A percentile compares a stretch with the other conserved stretches of the same genome.
Evolutionary conservation across 805 yeast species (phyloP).

Genomic region (Starmerella sp.): DNA sequence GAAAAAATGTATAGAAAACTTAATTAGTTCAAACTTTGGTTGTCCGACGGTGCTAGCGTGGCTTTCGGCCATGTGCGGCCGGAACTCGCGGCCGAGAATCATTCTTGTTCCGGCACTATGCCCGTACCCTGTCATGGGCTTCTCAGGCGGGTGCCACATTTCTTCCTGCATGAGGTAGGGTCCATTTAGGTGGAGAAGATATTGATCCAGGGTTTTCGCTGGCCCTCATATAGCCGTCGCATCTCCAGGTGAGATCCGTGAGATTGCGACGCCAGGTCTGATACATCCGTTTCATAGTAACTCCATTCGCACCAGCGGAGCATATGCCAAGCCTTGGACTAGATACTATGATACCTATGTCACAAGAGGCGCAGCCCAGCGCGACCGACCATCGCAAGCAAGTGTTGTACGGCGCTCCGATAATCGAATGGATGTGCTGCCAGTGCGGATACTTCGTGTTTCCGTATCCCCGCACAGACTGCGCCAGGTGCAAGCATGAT

Average conservation of each 20-base stretch:
- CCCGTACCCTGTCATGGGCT: neutral
- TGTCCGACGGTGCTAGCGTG: too few species aligned
- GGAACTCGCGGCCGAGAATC: neutral
- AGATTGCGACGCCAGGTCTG: neutral
- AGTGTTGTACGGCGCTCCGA: constrained; percentile 1
- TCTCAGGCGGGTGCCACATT: neutral
- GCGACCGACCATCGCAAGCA: neutral
- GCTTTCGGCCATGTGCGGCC: neutral
- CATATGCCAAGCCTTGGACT: neutral
- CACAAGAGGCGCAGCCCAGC: neutral
- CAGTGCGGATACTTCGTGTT: constrained; percentile 28
- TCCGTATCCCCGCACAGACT: constrained; percentile 25
- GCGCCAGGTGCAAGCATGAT: constrained; percentile 26
- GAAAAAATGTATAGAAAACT: too few species aligned
- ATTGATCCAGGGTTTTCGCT: neutral
- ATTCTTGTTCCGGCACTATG: neutral
- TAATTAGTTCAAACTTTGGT: too few species aligned
- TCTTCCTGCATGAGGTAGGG: neutral
- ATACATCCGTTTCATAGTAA: neutral
- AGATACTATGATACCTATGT: neutral
- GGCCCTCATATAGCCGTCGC: neutral
- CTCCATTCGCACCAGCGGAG: neutral
- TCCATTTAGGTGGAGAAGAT: neutral
- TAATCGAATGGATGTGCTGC: constrained; percentile 31
- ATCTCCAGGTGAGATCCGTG: neutral